A percentile compares a stretch with the other conserved stretches of the same genome.
phyloP scores from a whole-genome alignment of 441 rosid species.

The Erodium chrysanthum region DNA sequence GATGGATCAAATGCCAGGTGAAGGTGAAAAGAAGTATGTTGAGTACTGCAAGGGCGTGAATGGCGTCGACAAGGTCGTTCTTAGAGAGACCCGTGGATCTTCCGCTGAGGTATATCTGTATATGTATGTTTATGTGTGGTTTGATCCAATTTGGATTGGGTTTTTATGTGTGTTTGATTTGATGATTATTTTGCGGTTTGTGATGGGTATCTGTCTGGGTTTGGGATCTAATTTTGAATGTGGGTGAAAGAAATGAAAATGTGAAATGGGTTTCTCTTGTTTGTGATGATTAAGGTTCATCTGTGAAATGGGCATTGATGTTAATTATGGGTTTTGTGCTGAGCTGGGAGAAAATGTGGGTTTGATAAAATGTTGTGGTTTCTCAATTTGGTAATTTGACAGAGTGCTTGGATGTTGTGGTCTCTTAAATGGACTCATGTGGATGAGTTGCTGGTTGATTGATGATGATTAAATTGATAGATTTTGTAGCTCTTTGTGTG shows the following conservation, averaged over 20 bases:
- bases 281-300: background rate
- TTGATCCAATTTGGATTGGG: too few relatives aligned
- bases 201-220: background rate
- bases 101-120: conserved; percentile 56
- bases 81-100: conserved; percentile 41
- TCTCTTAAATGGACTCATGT: too few relatives aligned
- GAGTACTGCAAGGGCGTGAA: conserved; percentile 43
- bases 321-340: background rate
- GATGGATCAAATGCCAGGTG: background rate
- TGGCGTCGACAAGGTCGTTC: conserved; percentile 51
- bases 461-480: too few relatives aligned
- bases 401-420: too few relatives aligned
- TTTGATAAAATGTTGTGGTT: too few relatives aligned
- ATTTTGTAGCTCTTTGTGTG: too few relatives aligned
- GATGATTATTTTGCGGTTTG: background rate
- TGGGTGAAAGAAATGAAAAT: background rate
- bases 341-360: background rate
- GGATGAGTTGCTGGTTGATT: too few relatives aligned
- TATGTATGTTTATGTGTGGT: too few relatives aligned
- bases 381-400: too few relatives aligned
- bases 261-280: background rate
- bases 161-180: background rate
- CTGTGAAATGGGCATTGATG: background rate
- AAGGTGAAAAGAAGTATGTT: conserved; percentile 14
- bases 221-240: background rate